Base-by-base conservation (phyloP, 108 stramenopile species). In the Cylindrotheca fusiformis region DNA sequence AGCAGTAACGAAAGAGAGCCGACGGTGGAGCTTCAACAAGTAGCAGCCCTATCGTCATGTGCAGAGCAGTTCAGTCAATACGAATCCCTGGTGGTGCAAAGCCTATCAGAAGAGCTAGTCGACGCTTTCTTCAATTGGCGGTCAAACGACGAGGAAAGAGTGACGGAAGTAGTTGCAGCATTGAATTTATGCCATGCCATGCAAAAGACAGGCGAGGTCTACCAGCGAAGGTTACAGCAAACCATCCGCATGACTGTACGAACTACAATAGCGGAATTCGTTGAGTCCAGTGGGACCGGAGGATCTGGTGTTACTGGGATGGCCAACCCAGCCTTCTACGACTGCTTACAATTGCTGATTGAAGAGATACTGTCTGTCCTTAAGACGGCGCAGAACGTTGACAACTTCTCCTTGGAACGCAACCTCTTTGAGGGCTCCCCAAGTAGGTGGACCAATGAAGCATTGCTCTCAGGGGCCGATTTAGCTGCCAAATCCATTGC, bases 201-300 rank as follows among this genome's bases (percentile, higher is more conserved):
- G 49, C 28, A 31, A 14, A 68, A 67, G 46, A 63, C 72, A 1
- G 57, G 57, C 41, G 60, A 78, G 44, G 53, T 86, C 12, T 91
- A 95, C 68, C 65, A 74, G 24, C 70, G 69, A 14, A 70, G 82
- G n/a, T 59, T 95, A 5, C 73, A 81, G 21, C 87, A 95, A 50
- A 75, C 82, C 20, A 80, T 92, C 18, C 85, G 88, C 44, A 81
- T 95, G 61, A 95, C 94, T 19, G 87, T 95, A 3, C 84, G 85
- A 53, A 89, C 94, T 29, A 89, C 87, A n/a, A 88, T 95, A 44
- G 83, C 79, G 27, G 94, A 95, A 78, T 91, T 86, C 60, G 86
- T 88, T 4, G 81, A 72, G 14, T 67, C 67, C 46, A 26, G 48
- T 50, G 64, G 57, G 32, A 58, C 30, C 18, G 24, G 53, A 20